Base-by-base conservation (phyloP, 1,139 yeast genomes). In the Protomyces arabidopsidicola region DNA sequence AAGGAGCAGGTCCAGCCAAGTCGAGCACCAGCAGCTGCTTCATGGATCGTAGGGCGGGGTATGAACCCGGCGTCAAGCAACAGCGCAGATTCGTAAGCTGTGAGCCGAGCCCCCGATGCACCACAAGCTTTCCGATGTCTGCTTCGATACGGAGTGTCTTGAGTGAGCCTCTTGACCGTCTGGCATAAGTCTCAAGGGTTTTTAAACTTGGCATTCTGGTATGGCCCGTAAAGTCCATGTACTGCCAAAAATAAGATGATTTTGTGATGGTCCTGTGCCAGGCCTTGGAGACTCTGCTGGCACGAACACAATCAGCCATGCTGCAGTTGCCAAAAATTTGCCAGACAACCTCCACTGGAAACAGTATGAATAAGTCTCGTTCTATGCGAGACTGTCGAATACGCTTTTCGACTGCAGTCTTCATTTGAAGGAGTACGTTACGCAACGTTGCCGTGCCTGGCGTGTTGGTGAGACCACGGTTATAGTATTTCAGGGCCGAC, bases 301-400 rank as follows among this genome's bases (percentile, higher is more conserved):
- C 48, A 16, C 48, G 20, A 6, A 18, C 48, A 42, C 48, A 18
- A 12, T 51, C 45, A 16, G 56, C 36, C 22, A 58, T 50, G 34
- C 38, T 27, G 35, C 42, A n/a, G 36, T 38, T 39, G 31, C 55
- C 12, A 5, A 58, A 22, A 14, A 52, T 34, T 38, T 52, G 56
- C 39, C 56, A 39, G 35, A 58, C 42, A 27, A 58, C 2, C 35
- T 58, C 62, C 31, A 52, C 16, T 12, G 62, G 62, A 12, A 58
- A 18, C 14, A 39, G 18, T 14, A 3, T 4, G 53, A 51, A 58
- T 10, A 52, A 52, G 27, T 58, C 62, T 3, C 9, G 31, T 6
- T 54, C 51, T 20, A 31, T 12, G 14, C 20, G 18, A 18, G n/a
- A 14, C 10, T 39, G 35, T n/a, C 18, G 34, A 16, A 58, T 14